phyloP scores from a whole-genome alignment of 768 basidiomycete species.

The Multifurca ochricompacta region DNA sequence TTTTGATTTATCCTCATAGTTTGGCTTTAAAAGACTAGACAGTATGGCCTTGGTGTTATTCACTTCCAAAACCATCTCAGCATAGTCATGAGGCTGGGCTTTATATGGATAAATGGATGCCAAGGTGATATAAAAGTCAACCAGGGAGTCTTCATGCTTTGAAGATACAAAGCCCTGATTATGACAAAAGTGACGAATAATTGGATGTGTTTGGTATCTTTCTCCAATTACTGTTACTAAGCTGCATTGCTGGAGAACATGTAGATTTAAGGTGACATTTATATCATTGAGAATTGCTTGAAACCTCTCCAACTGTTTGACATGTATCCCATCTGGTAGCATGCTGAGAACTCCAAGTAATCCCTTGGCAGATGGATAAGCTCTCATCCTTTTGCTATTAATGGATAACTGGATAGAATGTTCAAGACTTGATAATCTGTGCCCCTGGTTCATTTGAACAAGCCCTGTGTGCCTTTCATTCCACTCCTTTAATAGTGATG shows the following conservation, averaged over 20 bases:
- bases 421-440: too few relatives aligned
- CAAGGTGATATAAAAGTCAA: not conserved
- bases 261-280: not conserved
- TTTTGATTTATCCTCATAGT: too few relatives aligned
- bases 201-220: not conserved
- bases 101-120: not conserved
- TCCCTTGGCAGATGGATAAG: not conserved
- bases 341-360: conserved; percentile 1
- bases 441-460: too few relatives aligned
- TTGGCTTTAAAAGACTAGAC: too few relatives aligned
- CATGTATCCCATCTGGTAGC: conserved; percentile 4
- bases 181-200: not conserved
- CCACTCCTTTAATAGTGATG: too few relatives aligned
- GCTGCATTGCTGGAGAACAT: not conserved
- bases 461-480: too few relatives aligned
- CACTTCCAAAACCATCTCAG: too few relatives aligned
- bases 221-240: not conserved
- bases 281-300: not conserved
- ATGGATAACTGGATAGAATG: too few relatives aligned
- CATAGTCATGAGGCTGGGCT: not conserved
- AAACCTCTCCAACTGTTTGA: not conserved
- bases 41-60: too few relatives aligned
- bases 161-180: not conserved
- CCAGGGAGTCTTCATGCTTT: not conserved
- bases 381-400: not conserved